A percentile compares a stretch with the other conserved stretches of the same genome.
Evolutionary conservation across 2,329 filamentous ascomycete genomes (phyloP).

Genomic region (Neofusicoccum parvum): DNA sequence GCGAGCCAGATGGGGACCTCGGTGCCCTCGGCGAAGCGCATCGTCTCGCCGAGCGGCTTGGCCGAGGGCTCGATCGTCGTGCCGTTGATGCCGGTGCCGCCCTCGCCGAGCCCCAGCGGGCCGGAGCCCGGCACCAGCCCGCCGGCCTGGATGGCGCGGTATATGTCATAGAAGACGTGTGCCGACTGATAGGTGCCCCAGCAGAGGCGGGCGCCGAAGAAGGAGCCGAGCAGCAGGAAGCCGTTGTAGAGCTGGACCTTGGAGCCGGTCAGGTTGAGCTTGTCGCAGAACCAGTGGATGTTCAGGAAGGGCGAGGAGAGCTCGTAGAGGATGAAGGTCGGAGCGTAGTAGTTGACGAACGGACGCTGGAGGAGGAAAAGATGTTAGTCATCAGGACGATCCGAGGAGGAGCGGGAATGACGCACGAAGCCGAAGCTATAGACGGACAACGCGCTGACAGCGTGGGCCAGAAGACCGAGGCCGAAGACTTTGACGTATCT

Average conservation of each 20-base stretch:
- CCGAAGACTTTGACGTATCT: constrained; percentile 73
- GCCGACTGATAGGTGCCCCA: constrained; percentile 75
- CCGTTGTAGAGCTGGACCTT: constrained; percentile 76
- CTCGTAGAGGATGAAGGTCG: constrained; percentile 84
- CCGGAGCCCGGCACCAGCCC: constrained; percentile 3
- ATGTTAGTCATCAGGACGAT: neutral
- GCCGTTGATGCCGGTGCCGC: neutral
- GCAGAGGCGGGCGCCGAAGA: constrained; percentile 75
- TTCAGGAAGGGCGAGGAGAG: constrained; percentile 84
- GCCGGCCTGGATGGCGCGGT: constrained; percentile 43
- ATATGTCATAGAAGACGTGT: constrained; percentile 67
- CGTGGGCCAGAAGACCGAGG: constrained; percentile 75
- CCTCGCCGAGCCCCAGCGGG: neutral
- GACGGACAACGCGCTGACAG: constrained; percentile 70
- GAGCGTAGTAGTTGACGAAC: constrained; percentile 81
- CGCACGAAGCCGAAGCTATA: constrained; percentile 80
- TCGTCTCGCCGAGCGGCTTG: constrained; percentile 43
- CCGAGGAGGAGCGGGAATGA: constrained; percentile 22
- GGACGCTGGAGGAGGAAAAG: constrained; percentile 60
- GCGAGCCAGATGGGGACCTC: constrained; percentile 70
- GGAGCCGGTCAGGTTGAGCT: constrained; percentile 77
- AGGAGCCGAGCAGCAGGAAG: constrained; percentile 68
- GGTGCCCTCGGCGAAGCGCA: constrained; percentile 48
- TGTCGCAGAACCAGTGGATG: constrained; percentile 91
- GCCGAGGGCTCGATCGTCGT: constrained; percentile 10